These are phyloP conservation scores for Camelina laxa DNA, from an alignment of 345 rosid species.

Conservation along the genomic window DNA sequence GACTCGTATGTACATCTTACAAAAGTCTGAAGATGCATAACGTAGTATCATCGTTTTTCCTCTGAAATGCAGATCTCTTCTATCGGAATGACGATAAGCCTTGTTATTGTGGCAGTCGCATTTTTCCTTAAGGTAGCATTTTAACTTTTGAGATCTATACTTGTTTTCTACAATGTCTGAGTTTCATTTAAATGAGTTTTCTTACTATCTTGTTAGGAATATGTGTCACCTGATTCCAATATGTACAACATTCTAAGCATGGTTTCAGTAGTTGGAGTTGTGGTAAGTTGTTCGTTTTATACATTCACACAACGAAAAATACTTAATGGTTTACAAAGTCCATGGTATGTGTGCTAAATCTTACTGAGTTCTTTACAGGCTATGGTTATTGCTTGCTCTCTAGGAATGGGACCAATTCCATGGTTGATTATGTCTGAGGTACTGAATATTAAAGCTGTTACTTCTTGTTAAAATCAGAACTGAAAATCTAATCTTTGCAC, in stretches of 20 bases:
- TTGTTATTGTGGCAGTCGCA: conserved; percentile 68
- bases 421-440: conserved; percentile 99
- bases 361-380: conserved; percentile 49
- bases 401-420: conserved; percentile 96
- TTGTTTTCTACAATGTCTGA: conserved; percentile 11
- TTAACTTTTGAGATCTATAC: not conserved
- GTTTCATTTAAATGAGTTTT: conserved; percentile 28
- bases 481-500: not conserved
- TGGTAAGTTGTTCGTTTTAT: conserved; percentile 55
- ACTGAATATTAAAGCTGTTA: conserved; percentile 9
- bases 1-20: not conserved
- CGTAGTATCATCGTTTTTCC: not conserved
- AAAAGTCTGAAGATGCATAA: conserved; percentile 2
- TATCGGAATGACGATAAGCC: conserved; percentile 74
- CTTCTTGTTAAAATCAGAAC: not conserved
- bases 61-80: conserved; percentile 69
- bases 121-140: conserved; percentile 67
- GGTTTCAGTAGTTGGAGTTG: conserved; percentile 83
- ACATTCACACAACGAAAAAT: not conserved
- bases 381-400: conserved; percentile 74
- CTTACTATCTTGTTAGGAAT: conserved; percentile 51
- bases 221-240: conserved; percentile 57
- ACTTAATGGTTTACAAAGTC: not conserved
- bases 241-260: conserved; percentile 67
- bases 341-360: not conserved